Base-by-base conservation (phyloP, 1,284 basidiomycete species). In the Melampsora abietis-canadensis region DNA sequence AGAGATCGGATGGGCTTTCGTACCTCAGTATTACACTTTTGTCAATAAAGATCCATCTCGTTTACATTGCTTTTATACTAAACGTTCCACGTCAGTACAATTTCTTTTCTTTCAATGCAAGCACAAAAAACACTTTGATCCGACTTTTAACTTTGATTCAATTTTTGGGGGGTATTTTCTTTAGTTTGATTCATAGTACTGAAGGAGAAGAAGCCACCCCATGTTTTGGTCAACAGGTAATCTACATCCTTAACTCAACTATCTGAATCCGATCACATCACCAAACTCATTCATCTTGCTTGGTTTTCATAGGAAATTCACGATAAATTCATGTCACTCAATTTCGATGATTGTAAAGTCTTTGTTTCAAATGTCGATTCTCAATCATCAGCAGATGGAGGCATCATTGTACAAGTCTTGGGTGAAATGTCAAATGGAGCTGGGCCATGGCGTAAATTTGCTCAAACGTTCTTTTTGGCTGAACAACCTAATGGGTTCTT, bases 401-500 rank as follows among this genome's bases (percentile, higher is more conserved):
- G 96, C 68, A 98, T 99, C 84, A 90, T 98, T 84, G 94, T 99
- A 82, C 94, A 98, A 84, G 96, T 98, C 82, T 93, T 98, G 79
- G 96, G 96, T 78, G 95, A 98, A 85, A 93, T 98, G 89, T 93
- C 91, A 76, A 96, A 96, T 84, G 87, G 88, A 76, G 89, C 91
- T 77, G 83, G 82, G 30, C 86, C 91, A 3, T 99, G 96, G 96
- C 89, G 90, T 81, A 98, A 98, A 85, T 99, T 99, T 81, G 93
- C 93, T 27, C 96, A 98, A 85, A 98, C 95, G 17, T 98, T 99
- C 85, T 98, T 98, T 90, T 89, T 99, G 74, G 96, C 96, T 63
- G 92, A 97, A 83, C 96, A 99, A 84, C 92, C 94, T 54, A 96
- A 95, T 80, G 96, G 96, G 63, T 99, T 98, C 86, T 99, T 94